A percentile compares a stretch with the other conserved stretches of the same genome.
phyloP scores from a whole-genome alignment of 179 eudicot species.

The Vitellaria paradoxa region DNA sequence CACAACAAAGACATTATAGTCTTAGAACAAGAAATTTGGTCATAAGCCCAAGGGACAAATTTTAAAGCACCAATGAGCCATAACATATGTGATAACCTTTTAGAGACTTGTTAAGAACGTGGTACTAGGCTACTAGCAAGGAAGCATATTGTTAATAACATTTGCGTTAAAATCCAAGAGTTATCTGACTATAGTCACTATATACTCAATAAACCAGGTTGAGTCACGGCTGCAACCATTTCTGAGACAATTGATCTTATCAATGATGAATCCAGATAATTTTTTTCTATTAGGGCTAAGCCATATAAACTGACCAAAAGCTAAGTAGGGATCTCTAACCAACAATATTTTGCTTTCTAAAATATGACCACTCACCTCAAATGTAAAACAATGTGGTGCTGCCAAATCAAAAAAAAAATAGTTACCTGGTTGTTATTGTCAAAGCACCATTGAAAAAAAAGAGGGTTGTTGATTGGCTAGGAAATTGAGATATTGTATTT shows the following conservation, averaged over 20 bases:
- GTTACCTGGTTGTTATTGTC: not conserved
- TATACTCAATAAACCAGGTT: not conserved
- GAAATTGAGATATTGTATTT: not conserved
- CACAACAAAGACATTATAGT: not conserved
- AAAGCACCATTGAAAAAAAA: not conserved
- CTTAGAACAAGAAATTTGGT: not conserved
- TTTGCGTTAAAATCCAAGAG: not conserved
- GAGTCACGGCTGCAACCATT: not conserved
- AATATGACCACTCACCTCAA: not conserved
- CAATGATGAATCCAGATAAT: not conserved
- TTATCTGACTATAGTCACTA: too few species aligned
- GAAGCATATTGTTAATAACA: not conserved
- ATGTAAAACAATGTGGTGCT: not conserved
- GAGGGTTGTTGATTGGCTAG: not conserved
- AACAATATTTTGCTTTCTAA: not conserved
- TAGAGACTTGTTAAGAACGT: not conserved
- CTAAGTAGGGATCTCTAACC: slow-evolving; percentile 3
- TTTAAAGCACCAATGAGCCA: not conserved
- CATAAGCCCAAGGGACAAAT: not conserved
- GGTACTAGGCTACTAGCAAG: not conserved
- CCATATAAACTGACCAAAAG: not conserved
- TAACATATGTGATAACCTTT: not conserved
- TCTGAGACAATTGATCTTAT: not conserved
- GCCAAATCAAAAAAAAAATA: not conserved
- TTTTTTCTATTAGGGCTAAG: not conserved